phyloP scores from a whole-genome alignment of 1,284 basidiomycete genomes.

The Cystobasidium pallidum region DNA sequence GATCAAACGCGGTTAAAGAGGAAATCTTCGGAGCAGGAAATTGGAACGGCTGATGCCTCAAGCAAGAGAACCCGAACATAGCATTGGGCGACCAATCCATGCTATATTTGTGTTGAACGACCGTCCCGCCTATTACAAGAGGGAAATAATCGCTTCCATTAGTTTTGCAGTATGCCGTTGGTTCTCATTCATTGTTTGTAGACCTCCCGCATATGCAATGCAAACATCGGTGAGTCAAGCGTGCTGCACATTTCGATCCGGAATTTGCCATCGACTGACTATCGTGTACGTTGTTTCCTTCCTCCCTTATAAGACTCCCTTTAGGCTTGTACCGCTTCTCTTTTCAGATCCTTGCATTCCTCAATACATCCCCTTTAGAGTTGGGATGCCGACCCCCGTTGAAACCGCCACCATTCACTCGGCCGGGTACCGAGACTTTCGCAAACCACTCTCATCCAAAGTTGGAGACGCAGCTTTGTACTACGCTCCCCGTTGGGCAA shows the following conservation, averaged over 20 bases:
- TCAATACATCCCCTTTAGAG: too few species aligned
- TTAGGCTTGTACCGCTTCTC: too few species aligned
- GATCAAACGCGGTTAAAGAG: conserved; percentile 13
- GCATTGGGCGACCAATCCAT: background rate
- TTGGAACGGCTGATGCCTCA: background rate
- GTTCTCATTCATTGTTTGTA: conserved; percentile 1
- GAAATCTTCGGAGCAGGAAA: conserved; percentile 8
- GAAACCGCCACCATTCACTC: background rate
- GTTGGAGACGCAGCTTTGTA: too few species aligned
- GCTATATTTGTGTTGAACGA: background rate
- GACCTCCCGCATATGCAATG: background rate
- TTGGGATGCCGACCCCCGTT: background rate
- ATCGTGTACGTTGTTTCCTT: too few species aligned
- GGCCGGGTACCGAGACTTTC: background rate
- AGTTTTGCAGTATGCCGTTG: too few species aligned
- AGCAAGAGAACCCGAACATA: background rate
- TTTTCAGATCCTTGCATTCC: too few species aligned
- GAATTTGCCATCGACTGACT: too few species aligned
- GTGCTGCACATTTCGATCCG: too few species aligned
- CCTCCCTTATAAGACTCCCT: too few species aligned
- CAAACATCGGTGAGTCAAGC: background rate
- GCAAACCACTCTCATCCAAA: background rate
- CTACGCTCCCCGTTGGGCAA: too few species aligned
- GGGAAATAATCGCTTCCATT: too few species aligned
- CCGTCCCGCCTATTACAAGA: too few species aligned